Conservation (phyloP, 2,329 filamentous ascomycete genomes). For the Nothophaeocryptopus gaeumannii region DNA sequence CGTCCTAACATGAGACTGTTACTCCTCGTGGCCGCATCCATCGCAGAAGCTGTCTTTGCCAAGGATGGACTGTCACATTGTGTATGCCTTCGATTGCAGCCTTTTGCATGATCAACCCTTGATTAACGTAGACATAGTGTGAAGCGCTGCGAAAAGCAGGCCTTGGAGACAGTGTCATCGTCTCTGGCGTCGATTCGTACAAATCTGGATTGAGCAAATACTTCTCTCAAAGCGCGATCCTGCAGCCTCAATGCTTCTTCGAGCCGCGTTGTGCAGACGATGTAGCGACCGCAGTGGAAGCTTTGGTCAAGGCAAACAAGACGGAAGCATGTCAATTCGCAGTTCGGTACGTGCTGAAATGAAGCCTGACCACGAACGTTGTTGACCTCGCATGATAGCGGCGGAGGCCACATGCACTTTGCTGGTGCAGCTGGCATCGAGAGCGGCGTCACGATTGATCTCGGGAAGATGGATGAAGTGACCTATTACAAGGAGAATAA, state of each 20-base stretch:
- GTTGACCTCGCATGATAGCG: neutral
- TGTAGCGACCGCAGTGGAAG: constrained; percentile 9
- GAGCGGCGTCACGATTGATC: constrained; percentile 43
- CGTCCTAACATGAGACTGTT: too few relatives aligned
- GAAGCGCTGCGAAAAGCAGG: constrained; percentile 8
- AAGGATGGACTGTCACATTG: neutral
- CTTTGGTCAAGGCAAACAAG: constrained; percentile 18
- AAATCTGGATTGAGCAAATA: constrained; percentile 10
- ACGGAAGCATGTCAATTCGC: constrained; percentile 21
- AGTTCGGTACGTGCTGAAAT: constrained; percentile 10
- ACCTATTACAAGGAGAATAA: constrained; percentile 34
- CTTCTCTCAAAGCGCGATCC: constrained; percentile 14
- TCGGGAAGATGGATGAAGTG: constrained; percentile 42
- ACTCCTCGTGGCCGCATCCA: too few relatives aligned
- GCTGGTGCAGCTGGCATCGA: constrained; percentile 18
- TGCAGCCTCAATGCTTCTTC: constrained; percentile 11
- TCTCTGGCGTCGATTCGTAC: constrained; percentile 2
- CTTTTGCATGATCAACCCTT: too few relatives aligned
- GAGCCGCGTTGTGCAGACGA: constrained; percentile 8
- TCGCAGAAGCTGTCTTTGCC: too few relatives aligned
- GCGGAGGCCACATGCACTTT: constrained; percentile 8
- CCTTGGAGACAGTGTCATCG: neutral
- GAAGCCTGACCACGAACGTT: neutral
- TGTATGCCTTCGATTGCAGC: neutral
- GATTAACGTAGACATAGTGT: constrained; percentile 1